Percentiles rank a stretch among this genome's conserved stretches.
Conservation (phyloP, 805 yeast genomes). For the Ogataea parapolymorpha region DNA sequence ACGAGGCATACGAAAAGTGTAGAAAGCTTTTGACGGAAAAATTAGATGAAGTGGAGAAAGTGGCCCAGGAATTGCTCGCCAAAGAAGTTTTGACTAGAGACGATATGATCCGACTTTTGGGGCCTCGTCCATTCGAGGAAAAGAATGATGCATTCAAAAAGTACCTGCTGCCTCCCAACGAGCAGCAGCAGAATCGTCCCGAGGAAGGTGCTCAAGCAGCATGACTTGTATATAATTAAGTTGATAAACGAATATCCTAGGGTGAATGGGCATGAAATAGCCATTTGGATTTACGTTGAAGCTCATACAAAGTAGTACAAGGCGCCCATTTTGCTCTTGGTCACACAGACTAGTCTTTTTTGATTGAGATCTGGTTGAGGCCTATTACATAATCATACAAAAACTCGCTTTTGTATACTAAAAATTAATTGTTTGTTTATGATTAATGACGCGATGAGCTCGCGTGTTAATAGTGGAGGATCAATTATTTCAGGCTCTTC, state of each 20-base stretch:
- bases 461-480: conserved; percentile 10
- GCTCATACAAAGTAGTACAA: too few species aligned
- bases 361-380: too few species aligned
- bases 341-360: too few species aligned
- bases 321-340: too few species aligned
- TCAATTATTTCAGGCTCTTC: conserved; percentile 6
- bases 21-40: conserved; percentile 63
- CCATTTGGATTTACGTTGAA: too few species aligned
- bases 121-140: conserved; percentile 90
- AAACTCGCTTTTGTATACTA: too few species aligned
- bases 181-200: conserved; percentile 17
- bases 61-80: conserved; percentile 80
- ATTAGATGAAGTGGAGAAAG: conserved; percentile 70
- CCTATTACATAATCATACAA: background rate
- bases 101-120: conserved; percentile 86
- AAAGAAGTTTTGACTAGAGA: conserved; percentile 93
- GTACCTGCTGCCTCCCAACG: conserved; percentile 36
- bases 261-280: too few species aligned
- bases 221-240: conserved; percentile 7
- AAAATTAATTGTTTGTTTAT: conserved; percentile 4
- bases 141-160: conserved; percentile 88
- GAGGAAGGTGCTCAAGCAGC: conserved; percentile 22
- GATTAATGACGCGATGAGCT: conserved; percentile 8
- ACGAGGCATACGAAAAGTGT: conserved; percentile 72
- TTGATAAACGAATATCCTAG: background rate